phyloP scores from a whole-genome alignment of 2,329 filamentous ascomycete species.

The Cladosporium sp. region DNA sequence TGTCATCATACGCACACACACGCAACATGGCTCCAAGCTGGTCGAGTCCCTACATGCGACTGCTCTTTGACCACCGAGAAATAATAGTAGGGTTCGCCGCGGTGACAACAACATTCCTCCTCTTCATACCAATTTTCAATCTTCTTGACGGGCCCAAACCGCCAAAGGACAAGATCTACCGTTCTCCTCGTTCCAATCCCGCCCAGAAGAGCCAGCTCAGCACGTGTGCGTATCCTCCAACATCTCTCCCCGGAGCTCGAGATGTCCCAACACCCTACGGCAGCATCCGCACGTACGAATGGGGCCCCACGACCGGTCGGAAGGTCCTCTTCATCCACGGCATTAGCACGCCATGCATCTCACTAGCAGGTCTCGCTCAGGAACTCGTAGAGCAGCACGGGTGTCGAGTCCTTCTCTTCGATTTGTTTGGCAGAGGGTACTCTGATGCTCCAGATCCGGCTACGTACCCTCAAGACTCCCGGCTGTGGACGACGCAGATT shows the following conservation, averaged over 20 bases:
- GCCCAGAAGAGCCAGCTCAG: background rate
- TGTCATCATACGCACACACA: background rate
- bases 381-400: conserved; percentile 59
- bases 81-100: background rate
- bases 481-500: conserved; percentile 69
- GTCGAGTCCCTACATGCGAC: background rate
- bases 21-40: background rate
- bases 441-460: conserved; percentile 65
- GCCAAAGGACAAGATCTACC: background rate
- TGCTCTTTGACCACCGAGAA: background rate
- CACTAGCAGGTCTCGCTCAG: conserved; percentile 62
- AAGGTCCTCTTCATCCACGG: conserved; percentile 76
- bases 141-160: background rate
- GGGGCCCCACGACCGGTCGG: conserved; percentile 63
- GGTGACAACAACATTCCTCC: background rate
- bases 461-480: conserved; percentile 66
- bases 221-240: conserved; percentile 57
- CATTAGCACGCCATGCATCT: conserved; percentile 72
- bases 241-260: conserved; percentile 64
- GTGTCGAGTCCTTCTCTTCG: conserved; percentile 75
- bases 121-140: background rate
- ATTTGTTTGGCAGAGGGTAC: conserved; percentile 73
- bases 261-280: conserved; percentile 69
- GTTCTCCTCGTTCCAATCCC: background rate
- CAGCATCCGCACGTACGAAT: conserved; percentile 71